Conservation (phyloP, 768 basidiomycete species). For the Gloeophyllum trabeum region DNA sequence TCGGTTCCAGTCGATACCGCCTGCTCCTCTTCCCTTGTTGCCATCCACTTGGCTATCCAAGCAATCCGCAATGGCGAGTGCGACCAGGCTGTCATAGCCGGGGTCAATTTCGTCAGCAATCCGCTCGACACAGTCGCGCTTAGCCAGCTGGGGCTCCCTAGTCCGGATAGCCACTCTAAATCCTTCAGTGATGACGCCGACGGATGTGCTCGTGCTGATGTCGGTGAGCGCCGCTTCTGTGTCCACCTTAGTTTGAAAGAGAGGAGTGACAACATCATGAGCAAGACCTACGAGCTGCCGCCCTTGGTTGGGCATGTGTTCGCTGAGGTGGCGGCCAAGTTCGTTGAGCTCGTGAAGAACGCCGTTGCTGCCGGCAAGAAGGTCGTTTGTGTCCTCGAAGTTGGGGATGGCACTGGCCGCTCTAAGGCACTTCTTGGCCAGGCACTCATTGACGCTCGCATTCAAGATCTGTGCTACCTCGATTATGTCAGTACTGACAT, state of each 20-base stretch:
- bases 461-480: conserved; percentile 5
- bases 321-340: conserved; percentile 1
- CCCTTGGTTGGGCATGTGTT: conserved; percentile 8
- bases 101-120: conserved; percentile 14
- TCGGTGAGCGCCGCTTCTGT: neutral
- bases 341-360: conserved; percentile 5
- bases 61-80: conserved; percentile 8
- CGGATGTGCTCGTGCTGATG: conserved; percentile 9
- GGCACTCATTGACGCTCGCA: conserved; percentile 8
- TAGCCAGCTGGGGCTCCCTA: conserved; percentile 21
- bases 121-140: conserved; percentile 7
- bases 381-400: conserved; percentile 11
- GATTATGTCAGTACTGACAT: conserved; percentile 11
- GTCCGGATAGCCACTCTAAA: conserved; percentile 13
- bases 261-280: conserved; percentile 12
- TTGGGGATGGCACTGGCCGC: conserved; percentile 10
- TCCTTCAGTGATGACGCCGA: conserved; percentile 8
- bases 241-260: too few relatives aligned
- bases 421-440: conserved; percentile 8
- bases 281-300: conserved; percentile 7
- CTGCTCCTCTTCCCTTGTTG: neutral
- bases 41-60: conserved; percentile 6
- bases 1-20: conserved; percentile 33
- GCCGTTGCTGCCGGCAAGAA: conserved; percentile 8
- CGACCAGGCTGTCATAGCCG: conserved; percentile 12